Evolutionary conservation across 179 eudicot genomes (phyloP), one percentile per base, ranked within the genome.

Genomic region (Spergularia azorica): DNA sequence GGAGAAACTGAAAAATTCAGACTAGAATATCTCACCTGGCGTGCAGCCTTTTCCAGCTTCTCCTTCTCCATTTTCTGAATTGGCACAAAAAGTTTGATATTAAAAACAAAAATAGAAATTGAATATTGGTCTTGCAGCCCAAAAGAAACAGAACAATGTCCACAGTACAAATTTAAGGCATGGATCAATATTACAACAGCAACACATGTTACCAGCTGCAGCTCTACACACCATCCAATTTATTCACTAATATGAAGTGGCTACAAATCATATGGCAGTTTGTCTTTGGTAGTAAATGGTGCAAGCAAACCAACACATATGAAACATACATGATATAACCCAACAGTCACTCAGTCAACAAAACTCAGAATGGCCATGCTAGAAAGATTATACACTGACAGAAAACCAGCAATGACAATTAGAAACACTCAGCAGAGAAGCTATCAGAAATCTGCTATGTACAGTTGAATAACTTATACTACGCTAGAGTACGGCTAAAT

Each of bases 51-150:
- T 59, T 81, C 87, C 85, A 86, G 62, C 85, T 77, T 86, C 82
- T 86, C 89, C 76, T 84, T 73, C 85, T 86, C 89, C 89, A 86
- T 75, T 81, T 86, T 86, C 87, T 86, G 85, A 64, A 76, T 21
- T 2, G 41, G 21, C 52, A 48, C 46, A 75, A 4, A 36, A 32
- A 57, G 32, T 71, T 60, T 50, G 51, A 48, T 10, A 55, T 50
- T 43, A 57, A 46, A 66, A 8, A 39, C 1, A 63, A 41, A 62
- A 38, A 1, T 1, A 1, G 2, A 39, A 6, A 52, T 46, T 3
- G 50, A 59, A 39, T 68, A 59, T 60, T 2, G 60, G 46, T 76
- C 58, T 46, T 5, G 36, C 71, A 10, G 50, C 71, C 38, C 12
- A 16, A 41, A 69, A 17, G 36, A 4, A 48, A 59, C 55, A 46